Percentiles rank a stretch among this genome's conserved stretches.
Conservation (phyloP, 2,329 filamentous ascomycete species). For the Colletotrichum tropicale region DNA sequence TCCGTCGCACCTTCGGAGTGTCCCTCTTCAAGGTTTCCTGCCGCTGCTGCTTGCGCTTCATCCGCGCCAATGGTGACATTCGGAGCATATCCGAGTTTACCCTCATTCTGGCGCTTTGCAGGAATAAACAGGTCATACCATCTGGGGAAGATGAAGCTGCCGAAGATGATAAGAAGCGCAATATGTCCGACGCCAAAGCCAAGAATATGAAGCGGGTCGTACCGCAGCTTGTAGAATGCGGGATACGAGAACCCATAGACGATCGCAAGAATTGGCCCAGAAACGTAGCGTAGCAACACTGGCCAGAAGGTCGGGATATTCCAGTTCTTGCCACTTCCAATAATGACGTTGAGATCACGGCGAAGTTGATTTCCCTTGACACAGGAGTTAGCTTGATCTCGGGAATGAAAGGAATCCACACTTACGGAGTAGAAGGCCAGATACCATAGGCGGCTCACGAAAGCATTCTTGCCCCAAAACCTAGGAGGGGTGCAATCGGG, state of each 20-base stretch:
- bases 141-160: conserved; percentile 55
- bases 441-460: conserved; percentile 53
- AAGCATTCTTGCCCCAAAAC: conserved; percentile 43
- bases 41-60: conserved; percentile 16
- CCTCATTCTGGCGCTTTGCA: conserved; percentile 47
- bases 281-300: conserved; percentile 53
- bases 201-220: conserved; percentile 55
- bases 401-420: neutral
- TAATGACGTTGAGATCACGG: conserved; percentile 57
- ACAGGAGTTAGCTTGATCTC: neutral
- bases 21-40: neutral
- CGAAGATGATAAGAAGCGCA: conserved; percentile 47
- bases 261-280: conserved; percentile 53
- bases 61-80: conserved; percentile 11
- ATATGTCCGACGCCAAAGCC: conserved; percentile 54
- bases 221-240: conserved; percentile 48
- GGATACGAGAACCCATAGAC: conserved; percentile 58
- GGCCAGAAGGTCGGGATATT: conserved; percentile 57
- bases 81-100: conserved; percentile 33
- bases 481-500: conserved; percentile 44
- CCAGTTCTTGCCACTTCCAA: conserved; percentile 61
- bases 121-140: conserved; percentile 61
- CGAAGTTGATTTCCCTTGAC: conserved; percentile 58
- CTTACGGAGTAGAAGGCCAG: conserved; percentile 62
- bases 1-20: neutral